Evolutionary conservation across 331 rosid genomes (phyloP).

Genomic region (Malus hybrid): DNA sequence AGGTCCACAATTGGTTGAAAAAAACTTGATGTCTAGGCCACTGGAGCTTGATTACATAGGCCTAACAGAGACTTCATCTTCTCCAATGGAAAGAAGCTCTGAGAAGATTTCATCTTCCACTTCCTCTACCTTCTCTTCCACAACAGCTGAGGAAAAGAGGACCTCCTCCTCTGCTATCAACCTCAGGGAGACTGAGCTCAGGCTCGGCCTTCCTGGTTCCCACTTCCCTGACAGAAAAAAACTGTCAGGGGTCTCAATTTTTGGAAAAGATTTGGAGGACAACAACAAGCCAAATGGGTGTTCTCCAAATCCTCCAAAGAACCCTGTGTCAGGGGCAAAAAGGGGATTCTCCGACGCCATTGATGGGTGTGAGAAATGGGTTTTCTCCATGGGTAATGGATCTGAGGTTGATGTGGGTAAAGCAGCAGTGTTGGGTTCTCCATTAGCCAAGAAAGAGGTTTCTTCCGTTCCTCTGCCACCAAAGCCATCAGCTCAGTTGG

Average conservation of each 20-base stretch:
- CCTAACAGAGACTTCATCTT: slow-evolving; percentile 47
- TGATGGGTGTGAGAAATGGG: slow-evolving; percentile 62
- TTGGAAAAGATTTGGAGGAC: slow-evolving; percentile 56
- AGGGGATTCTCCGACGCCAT: slow-evolving; percentile 80
- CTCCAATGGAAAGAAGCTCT: slow-evolving; percentile 52
- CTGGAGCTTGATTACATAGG: slow-evolving; percentile 80
- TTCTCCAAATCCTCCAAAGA: slow-evolving; percentile 40
- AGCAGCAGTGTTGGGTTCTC: slow-evolving; percentile 37
- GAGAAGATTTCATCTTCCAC: slow-evolving; percentile 42
- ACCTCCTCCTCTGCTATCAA: slow-evolving; percentile 37
- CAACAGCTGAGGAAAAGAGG: slow-evolving; percentile 29
- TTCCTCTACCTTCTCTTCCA: slow-evolving; percentile 30
- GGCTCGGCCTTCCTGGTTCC: slow-evolving; percentile 86
- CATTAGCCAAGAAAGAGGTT: slow-evolving; percentile 45
- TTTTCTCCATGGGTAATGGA: slow-evolving; percentile 29
- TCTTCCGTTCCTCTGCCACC: slow-evolving; percentile 35
- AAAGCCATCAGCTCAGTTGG: slow-evolving; percentile 34
- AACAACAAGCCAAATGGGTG: slow-evolving; percentile 40
- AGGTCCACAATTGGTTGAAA: neutral
- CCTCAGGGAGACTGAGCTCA: slow-evolving; percentile 85
- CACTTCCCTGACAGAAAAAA: slow-evolving; percentile 57
- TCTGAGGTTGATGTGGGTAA: slow-evolving; percentile 52
- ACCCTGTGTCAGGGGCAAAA: slow-evolving; percentile 57
- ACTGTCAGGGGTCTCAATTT: slow-evolving; percentile 38
- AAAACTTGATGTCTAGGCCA: slow-evolving; percentile 52